Evolutionary conservation across 148 eudicot genomes (phyloP).

Genomic region (Mesembryanthemum crystallinum): DNA sequence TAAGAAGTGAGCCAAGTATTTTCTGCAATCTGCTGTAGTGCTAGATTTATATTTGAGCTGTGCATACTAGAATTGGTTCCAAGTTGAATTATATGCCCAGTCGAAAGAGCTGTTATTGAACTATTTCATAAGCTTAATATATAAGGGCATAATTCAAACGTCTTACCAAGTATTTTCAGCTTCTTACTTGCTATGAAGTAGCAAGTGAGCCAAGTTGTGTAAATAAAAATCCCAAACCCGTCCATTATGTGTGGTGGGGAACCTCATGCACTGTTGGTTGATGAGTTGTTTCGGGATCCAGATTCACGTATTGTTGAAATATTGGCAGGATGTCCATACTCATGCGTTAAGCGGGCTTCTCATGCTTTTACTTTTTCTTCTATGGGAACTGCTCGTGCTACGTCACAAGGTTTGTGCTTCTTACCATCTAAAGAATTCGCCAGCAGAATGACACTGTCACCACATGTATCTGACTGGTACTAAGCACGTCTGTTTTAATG

Average conservation of each 20-base stretch:
- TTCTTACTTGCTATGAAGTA: not conserved
- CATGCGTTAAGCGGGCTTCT: conserved; percentile 87
- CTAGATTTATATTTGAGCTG: too few species aligned
- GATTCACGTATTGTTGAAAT: conserved; percentile 13
- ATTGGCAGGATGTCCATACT: conserved; percentile 79
- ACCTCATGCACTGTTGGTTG: not conserved
- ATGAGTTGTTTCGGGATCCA: not conserved
- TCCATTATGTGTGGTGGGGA: too few species aligned
- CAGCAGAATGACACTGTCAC: not conserved
- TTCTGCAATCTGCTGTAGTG: too few species aligned
- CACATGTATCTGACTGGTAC: not conserved
- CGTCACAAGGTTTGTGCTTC: conserved; percentile 64
- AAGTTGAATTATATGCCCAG: too few species aligned
- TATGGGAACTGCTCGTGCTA: conserved; percentile 70
- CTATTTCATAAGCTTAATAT: not conserved
- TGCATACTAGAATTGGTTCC: too few species aligned
- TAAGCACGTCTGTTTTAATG: not conserved
- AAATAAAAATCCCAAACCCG: not conserved
- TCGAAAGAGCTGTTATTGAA: too few species aligned
- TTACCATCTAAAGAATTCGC: not conserved
- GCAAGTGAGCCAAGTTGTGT: not conserved
- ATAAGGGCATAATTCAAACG: not conserved
- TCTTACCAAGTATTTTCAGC: not conserved
- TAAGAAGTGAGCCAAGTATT: too few species aligned
- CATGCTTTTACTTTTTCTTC: conserved; percentile 70